Percentiles rank a stretch among this genome's conserved stretches.
phyloP scores from a whole-genome alignment of 257 asterid species.

The Thymus mandschuricus region DNA sequence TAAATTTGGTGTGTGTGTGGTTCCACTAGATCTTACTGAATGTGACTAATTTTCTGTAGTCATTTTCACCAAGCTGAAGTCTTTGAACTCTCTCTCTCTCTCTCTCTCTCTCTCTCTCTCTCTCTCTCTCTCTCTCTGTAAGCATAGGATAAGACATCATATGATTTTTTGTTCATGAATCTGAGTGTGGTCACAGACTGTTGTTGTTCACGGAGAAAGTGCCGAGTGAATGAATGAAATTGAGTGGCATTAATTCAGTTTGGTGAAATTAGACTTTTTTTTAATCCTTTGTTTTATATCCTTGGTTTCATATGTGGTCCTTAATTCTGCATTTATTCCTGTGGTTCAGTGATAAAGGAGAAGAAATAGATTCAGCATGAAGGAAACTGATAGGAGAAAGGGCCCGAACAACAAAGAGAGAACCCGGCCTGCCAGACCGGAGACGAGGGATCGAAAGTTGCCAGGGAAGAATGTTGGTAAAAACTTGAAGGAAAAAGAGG shows the following conservation, averaged over 20 bases:
- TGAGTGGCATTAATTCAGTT: not conserved
- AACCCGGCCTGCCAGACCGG: constrained; percentile 53
- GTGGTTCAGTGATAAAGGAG: constrained; percentile 42
- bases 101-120: too few relatives aligned
- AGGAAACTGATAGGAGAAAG: constrained; percentile 69
- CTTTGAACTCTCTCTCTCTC: not conserved
- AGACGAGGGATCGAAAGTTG: constrained; percentile 52
- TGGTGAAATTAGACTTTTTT: not conserved
- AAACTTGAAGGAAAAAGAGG: constrained; percentile 55
- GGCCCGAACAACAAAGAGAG: constrained; percentile 55
- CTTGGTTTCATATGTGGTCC: constrained; percentile 18
- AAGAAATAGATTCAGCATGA: constrained; percentile 53
- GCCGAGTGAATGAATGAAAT: not conserved
- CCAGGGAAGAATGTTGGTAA: constrained; percentile 53
- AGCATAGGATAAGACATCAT: too few relatives aligned
- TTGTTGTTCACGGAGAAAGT: not conserved
- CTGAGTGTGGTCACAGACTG: not conserved
- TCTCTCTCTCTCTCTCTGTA: too few relatives aligned
- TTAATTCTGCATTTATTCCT: constrained; percentile 29
- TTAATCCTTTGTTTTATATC: not conserved
- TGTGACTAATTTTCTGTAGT: constrained; percentile 6
- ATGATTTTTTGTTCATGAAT: not conserved
- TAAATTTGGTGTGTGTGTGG: constrained; percentile 2
- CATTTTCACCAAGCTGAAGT: constrained; percentile 9
- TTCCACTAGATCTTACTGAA: constrained; percentile 24